phyloP scores from a whole-genome alignment of 2,329 filamentous ascomycete genomes.

The Hypoxylon sp. region DNA sequence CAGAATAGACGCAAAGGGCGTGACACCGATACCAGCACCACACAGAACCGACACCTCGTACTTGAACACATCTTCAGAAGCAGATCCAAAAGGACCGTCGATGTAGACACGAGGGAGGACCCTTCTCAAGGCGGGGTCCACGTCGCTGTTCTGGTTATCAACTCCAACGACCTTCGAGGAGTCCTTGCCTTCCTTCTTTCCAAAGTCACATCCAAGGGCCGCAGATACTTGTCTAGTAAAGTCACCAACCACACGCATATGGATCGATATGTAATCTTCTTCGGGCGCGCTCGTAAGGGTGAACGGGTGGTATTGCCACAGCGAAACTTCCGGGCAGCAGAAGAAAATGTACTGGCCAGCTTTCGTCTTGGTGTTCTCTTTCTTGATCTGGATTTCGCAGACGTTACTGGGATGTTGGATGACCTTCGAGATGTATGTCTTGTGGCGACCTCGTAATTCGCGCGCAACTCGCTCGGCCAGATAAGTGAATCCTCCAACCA shows the following conservation, averaged over 20 bases:
- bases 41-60: slow-evolving; percentile 85
- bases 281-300: slow-evolving; percentile 89
- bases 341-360: slow-evolving; percentile 92
- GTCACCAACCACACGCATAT: slow-evolving; percentile 86
- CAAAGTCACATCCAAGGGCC: slow-evolving; percentile 82
- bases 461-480: slow-evolving; percentile 83
- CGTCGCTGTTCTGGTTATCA: slow-evolving; percentile 69
- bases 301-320: slow-evolving; percentile 92
- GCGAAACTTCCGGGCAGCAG: slow-evolving; percentile 86
- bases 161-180: slow-evolving; percentile 79
- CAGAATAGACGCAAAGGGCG: slow-evolving; percentile 87
- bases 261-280: slow-evolving; percentile 90
- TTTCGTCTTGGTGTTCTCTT: slow-evolving; percentile 84
- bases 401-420: slow-evolving; percentile 92
- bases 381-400: slow-evolving; percentile 93
- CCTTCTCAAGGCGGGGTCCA: slow-evolving; percentile 79
- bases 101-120: slow-evolving; percentile 85
- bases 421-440: slow-evolving; percentile 89
- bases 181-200: slow-evolving; percentile 65
- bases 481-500: slow-evolving; percentile 86
- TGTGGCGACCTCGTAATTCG: slow-evolving; percentile 84
- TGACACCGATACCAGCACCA: slow-evolving; percentile 86
- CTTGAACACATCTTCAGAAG: slow-evolving; percentile 91
- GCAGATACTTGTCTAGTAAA: slow-evolving; percentile 80
- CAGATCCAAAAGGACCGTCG: slow-evolving; percentile 87